Evolutionary conservation across 2,329 filamentous ascomycete species (phyloP).

Genomic region (Corynespora cassiicola): DNA sequence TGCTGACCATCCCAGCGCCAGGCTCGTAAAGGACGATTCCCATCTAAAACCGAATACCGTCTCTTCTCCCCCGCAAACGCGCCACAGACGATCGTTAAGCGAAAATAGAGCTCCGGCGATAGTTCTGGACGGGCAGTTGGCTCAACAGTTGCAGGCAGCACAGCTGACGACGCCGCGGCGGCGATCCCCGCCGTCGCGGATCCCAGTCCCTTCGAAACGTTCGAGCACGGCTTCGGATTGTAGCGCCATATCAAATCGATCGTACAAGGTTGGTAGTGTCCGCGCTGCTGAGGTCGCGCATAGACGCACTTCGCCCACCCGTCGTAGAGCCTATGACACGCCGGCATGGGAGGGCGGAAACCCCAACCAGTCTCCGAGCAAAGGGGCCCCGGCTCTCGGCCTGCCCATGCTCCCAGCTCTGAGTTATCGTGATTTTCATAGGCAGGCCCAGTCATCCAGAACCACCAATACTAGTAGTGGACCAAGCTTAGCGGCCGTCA

Average conservation of each 20-base stretch:
- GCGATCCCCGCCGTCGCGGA: constrained; percentile 38
- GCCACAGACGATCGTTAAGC: not conserved
- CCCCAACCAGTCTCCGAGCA: constrained; percentile 13
- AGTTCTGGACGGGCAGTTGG: constrained; percentile 15
- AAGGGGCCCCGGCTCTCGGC: constrained; percentile 13
- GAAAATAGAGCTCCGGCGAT: too few species aligned
- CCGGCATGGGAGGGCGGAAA: constrained; percentile 3
- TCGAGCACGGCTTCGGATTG: constrained; percentile 43
- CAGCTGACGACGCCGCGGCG: constrained; percentile 22
- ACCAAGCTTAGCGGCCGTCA: constrained; percentile 36
- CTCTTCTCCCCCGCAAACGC: too few species aligned
- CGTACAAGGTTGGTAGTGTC: constrained; percentile 31
- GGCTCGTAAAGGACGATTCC: constrained; percentile 13
- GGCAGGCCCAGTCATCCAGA: constrained; percentile 37
- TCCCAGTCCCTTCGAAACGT: constrained; percentile 38
- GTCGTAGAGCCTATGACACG: too few species aligned
- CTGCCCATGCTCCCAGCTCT: constrained; percentile 30
- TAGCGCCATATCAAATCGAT: constrained; percentile 41
- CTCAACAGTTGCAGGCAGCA: constrained; percentile 17
- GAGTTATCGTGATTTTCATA: constrained; percentile 40
- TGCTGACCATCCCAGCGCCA: constrained; percentile 13
- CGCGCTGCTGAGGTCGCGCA: constrained; percentile 15
- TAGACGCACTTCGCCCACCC: constrained; percentile 35
- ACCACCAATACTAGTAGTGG: constrained; percentile 24
- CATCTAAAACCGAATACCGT: constrained; percentile 20